Evolutionary conservation across 257 asterid species (phyloP), one percentile per base, ranked within the genome.

Genomic region (Solanum medicagineum): DNA sequence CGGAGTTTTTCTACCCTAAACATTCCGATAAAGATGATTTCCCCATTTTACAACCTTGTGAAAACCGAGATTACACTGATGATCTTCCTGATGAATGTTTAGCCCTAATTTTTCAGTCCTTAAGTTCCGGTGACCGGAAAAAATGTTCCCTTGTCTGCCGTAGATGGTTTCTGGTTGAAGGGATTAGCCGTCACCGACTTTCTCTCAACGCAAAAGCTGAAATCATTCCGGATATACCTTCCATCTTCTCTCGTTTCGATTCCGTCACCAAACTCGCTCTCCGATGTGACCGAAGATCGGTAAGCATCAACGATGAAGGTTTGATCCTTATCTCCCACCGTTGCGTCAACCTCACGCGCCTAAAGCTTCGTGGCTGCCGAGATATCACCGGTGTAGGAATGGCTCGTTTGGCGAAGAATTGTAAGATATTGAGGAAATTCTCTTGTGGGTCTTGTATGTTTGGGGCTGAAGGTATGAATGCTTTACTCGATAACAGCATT

Each of bases 381-480:
- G 94, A 93, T 6, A 87, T 93, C 63, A 86, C 97, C 51, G 93
- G 91, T 57, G 87, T 85, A 8, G 98, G 98, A 14, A 91, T 94
- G 96, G 81, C 90, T 6, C 86, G 89, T 68, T 84, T 95, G 69
- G 95, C 92, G 3, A 83, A 71, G 69, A 94, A 94, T 69, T 95
- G 98, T 83, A 91, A 88, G 70, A 87, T 83, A 13, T 80, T 95
- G 83, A 93, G 86, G 85, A 94, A 94, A 80, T 89, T 95, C 57
- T 95, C 98, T 17, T 90, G 93, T 56, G 93, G 94, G 14, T 90
- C 94, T 56, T 94, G 98, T 89, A 86, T 88, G 90, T 95, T 95
- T 75, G 98, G 98, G 6, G 94, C 96, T 14, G 91, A 91, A 85
- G 98, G 98, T 47, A 90, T 95, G 95, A 95, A 95, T 63, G 95